Base-by-base conservation (phyloP, 768 basidiomycete species). In the Naematelia aurantialba region DNA sequence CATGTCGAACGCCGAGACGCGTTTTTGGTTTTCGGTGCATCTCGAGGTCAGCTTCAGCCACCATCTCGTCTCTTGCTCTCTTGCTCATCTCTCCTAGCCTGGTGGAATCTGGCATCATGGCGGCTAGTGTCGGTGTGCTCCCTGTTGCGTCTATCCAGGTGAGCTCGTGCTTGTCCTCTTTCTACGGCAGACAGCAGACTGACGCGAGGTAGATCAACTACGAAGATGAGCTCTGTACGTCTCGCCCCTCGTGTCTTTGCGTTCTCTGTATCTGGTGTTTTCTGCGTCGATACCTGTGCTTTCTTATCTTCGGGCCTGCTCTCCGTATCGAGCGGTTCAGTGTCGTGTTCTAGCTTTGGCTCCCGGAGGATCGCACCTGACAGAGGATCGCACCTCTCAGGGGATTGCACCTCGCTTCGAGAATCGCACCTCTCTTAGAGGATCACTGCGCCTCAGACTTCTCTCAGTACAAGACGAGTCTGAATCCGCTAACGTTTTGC, bases 121-220 rank as follows among this genome's bases (percentile, higher is more conserved):
- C 63, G 1, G 57, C 62, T 17, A 55, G 46, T 22, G 61, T 67
- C 26, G 70, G 67, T 34, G 70, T 72, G 1, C 55, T 72, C 25
- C 70, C 70, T 42, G 70, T 72, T 21, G 70, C 70, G n/a, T 60
- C 55, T 17, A 60, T 72, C 42, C 55, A 58, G n/a, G 68, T 70
- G 57, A 57, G 62, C 61, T 27, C 39, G 13, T 13, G 34, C 21
- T 34, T 22, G 34, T 26, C 12, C 31, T 60, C 24, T 39, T 21
- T 30, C n/a, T 19, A 42, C 17, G 46, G 14, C 8, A 5, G 24
- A 19, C 14, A 5, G 29, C 29, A 22, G 5, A 19, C 60, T 57
- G 53, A 58, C 34, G n/a, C 14, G 14, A 24, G 17, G 34, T 47
- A 71, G 65, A 67, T 72, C 27, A 58, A 69, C 50, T 72, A 72